Base-by-base conservation (phyloP, 1,139 yeast genomes). In the Blastobotrys raffinosifermentans region DNA sequence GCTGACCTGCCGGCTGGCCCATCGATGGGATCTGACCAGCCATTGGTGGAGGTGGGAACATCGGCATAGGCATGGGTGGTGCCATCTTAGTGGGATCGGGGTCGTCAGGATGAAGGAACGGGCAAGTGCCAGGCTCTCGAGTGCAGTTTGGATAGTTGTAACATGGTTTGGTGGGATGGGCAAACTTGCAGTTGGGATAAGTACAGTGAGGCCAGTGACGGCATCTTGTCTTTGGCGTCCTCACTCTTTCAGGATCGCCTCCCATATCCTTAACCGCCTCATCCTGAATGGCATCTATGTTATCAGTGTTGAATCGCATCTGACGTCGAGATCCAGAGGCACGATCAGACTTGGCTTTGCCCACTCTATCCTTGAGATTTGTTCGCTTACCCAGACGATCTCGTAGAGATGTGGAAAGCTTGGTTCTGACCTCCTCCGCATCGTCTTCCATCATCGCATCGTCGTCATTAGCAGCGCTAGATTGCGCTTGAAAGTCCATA, bases 51-150 rank as follows among this genome's bases (percentile, higher is more conserved):
- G 8, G n/a, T 10, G 36, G 35, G 10, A 20, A 21, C 9, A 23
- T 32, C 31, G 26, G 18, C 11, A 16, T 25, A 30, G 18, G n/a
- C 27, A 25, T 8, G 7, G 15, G 7, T 8, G 11, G 14, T n/a
- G 15, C 15, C 27, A 25, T 29, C 32, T 33, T 25, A 10, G 32
- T 23, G 64, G 48, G 36, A 25, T 34, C 85, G 48, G 73, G 80
- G 59, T 85, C 96, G 62, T 82, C 84, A 8, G 94, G 89, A 58
- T 86, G 96, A 50, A 86, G 66, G 53, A 66, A 84, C 48, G 77
- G 79, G 61, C 96, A 86, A 0, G 93, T 82, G 14, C 7, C 11
- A 14, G 94, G 94, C 19, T 83, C 81, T 4, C 80, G 74, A 51
- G 79, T 73, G 39, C 95, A 86, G 52, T 79, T 72, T 38, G 94